These are phyloP conservation scores for Tephrocybe rancida DNA, from an alignment of 768 basidiomycete genomes.

Conservation along the genomic window DNA sequence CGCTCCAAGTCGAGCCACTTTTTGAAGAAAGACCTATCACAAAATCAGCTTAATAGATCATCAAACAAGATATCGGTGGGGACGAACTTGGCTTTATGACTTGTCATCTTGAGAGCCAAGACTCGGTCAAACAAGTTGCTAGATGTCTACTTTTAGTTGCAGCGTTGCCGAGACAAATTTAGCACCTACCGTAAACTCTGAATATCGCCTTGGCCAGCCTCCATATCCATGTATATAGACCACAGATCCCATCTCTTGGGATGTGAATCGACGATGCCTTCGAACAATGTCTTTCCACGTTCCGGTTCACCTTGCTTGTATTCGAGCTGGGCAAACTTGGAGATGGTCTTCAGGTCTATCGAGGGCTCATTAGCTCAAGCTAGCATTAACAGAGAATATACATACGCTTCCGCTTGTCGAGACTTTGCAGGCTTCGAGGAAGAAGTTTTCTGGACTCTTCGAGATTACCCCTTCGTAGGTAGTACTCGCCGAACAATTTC, in stretches of 20 bases:
- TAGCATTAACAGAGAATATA: slow-evolving; percentile 13
- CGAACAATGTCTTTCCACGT: slow-evolving; percentile 93
- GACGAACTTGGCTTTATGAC: slow-evolving; percentile 93
- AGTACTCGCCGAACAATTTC: slow-evolving; percentile 85
- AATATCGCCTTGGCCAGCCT: slow-evolving; percentile 78
- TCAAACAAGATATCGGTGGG: not conserved
- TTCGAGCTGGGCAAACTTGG: slow-evolving; percentile 93
- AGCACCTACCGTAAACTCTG: slow-evolving; percentile 69
- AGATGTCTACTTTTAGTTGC: slow-evolving; percentile 7
- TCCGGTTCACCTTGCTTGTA: slow-evolving; percentile 94
- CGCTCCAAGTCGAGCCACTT: slow-evolving; percentile 93
- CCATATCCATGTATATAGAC: slow-evolving; percentile 98
- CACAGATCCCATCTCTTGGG: slow-evolving; percentile 95
- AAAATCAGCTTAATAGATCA: slow-evolving; percentile 7
- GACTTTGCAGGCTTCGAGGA: slow-evolving; percentile 84
- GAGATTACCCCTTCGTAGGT: slow-evolving; percentile 69
- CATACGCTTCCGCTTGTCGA: slow-evolving; percentile 94
- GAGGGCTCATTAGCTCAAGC: not conserved
- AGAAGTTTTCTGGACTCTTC: slow-evolving; percentile 87
- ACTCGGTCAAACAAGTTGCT: slow-evolving; percentile 90
- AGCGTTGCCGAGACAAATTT: not conserved
- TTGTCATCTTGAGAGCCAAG: slow-evolving; percentile 84
- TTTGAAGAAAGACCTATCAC: slow-evolving; percentile 87
- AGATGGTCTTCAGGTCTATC: slow-evolving; percentile 92
- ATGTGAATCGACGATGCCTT: slow-evolving; percentile 95